Evolutionary conservation across 495 filamentous ascomycete species (phyloP).

Genomic region (Parathielavia hyrcaniae): DNA sequence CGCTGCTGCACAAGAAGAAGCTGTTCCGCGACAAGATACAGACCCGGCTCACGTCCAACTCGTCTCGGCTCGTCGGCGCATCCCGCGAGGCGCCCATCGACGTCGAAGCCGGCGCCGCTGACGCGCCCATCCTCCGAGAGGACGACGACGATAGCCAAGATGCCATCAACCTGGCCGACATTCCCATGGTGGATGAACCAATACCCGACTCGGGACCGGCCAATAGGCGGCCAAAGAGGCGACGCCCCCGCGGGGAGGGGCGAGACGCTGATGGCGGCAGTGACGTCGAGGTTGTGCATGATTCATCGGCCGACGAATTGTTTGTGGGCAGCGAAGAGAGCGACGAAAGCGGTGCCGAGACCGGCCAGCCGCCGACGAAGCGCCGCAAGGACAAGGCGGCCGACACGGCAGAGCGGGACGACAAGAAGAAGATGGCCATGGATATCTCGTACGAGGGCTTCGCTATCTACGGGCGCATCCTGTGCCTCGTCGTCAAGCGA

Average conservation of each 20-base stretch:
- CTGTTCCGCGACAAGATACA: constrained; percentile 52
- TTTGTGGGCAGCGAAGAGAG: constrained; percentile 30
- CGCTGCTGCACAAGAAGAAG: constrained; percentile 79
- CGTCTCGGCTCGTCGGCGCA: constrained; percentile 51
- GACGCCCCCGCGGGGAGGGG: constrained; percentile 20
- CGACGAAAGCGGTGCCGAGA: constrained; percentile 25
- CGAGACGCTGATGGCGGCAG: constrained; percentile 27
- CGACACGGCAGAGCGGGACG: constrained; percentile 48
- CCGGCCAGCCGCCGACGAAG: constrained; percentile 36
- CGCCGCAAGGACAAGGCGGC: constrained; percentile 40
- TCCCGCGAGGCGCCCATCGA: constrained; percentile 47
- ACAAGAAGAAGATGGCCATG: constrained; percentile 83
- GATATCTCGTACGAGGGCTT: constrained; percentile 90
- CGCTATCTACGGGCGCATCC: constrained; percentile 82
- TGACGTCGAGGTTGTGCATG: constrained; percentile 13
- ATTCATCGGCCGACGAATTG: constrained; percentile 28
- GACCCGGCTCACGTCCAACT: constrained; percentile 51
- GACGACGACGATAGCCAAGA: constrained; percentile 40
- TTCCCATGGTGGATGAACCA: constrained; percentile 39
- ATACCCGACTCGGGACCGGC: constrained; percentile 26
- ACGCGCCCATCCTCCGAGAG: constrained; percentile 33
- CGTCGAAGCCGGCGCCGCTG: constrained; percentile 43
- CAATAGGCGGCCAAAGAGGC: constrained; percentile 30
- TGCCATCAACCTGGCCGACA: constrained; percentile 37
- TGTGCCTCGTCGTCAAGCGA: constrained; percentile 81